Evolutionary conservation across 2,329 filamentous ascomycete genomes (phyloP).

Genomic region (Pleurostoma richardsiae): DNA sequence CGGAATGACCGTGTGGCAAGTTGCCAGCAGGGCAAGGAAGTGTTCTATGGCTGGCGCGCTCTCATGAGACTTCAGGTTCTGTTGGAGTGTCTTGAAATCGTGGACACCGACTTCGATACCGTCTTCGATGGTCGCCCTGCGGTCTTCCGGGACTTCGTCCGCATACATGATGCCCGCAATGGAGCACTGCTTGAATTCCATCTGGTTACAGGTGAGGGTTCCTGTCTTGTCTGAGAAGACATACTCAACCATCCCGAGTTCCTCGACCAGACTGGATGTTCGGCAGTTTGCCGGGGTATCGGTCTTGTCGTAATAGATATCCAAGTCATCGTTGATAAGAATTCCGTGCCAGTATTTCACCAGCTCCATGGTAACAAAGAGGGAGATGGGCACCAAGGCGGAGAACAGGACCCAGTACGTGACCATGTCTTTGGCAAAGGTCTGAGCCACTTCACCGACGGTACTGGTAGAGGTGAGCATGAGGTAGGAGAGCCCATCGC

Average conservation of each 20-base stretch:
- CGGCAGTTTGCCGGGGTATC: constrained; percentile 94
- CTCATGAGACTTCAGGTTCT: constrained; percentile 60
- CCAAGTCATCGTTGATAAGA: constrained; percentile 93
- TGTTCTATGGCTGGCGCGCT: constrained; percentile 59
- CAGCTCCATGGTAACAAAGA: constrained; percentile 95
- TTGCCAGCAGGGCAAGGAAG: constrained; percentile 80
- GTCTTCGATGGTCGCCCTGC: constrained; percentile 73
- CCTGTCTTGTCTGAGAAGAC: constrained; percentile 99
- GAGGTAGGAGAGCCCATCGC: constrained; percentile 66
- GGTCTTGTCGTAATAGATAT: constrained; percentile 95
- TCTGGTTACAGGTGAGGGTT: constrained; percentile 95
- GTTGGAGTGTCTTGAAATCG: constrained; percentile 70
- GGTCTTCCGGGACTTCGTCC: constrained; percentile 86
- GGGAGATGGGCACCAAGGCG: constrained; percentile 90
- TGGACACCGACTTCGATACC: constrained; percentile 74
- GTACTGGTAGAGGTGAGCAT: constrained; percentile 56
- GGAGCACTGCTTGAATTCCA: constrained; percentile 95
- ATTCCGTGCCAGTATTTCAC: constrained; percentile 99
- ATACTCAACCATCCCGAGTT: constrained; percentile 96
- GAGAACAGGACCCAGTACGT: constrained; percentile 99
- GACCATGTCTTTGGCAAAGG: constrained; percentile 90
- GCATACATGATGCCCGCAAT: constrained; percentile 94
- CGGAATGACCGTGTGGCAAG: constrained; percentile 96
- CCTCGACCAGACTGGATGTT: constrained; percentile 94
- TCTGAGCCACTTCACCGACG: constrained; percentile 53